Base-by-base conservation (phyloP, 768 basidiomycete species). In the Hygrocybe coccinea region DNA sequence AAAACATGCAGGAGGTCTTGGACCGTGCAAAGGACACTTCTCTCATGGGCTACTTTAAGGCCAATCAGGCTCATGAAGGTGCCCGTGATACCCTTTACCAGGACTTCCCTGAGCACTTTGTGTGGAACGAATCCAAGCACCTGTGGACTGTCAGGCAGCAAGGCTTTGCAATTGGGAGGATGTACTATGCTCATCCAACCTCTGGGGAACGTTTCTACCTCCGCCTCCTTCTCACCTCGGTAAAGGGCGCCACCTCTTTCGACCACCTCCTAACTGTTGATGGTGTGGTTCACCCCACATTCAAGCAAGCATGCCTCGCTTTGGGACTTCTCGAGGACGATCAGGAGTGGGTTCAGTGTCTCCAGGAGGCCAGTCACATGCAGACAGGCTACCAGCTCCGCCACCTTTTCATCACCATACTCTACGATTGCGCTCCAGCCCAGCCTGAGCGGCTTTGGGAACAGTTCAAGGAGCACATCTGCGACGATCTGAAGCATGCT, bases 261-360 rank as follows among this genome's bases (percentile, higher is more conserved):
- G 55, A 64, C 15, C 37, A 62, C 58, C 52, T 75, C 0, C 54
- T 58, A 0, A 68, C 68, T 15, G 55, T 68, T 9, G 46, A 73
- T 38, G 38, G 51, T 15, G 25, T 43, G 3, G 6, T 39, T 11
- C 25, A 66, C 63, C 50, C 56, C 0, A 70, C 73, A 1, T 81
- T 71, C 49, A 62, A 71, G 45, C 73, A 64, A 0, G 77, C 78
- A 2, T 82, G 78, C 52, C 25, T 69, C 17, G 73, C 73, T 15
- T 52, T 56, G 2, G 77, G 76, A 0, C 68, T 82, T 0, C 64
- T 82, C 0, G 68, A 79, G n/a, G 74, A 80, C 68, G 75, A 81
- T 63, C 60, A 64, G 0, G 79, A 82, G 58, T 81, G 76, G 76
- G 9, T 50, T 11, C 56, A 50, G 44, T 61, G 72, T 55, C 57